Evolutionary conservation across 2,329 filamentous ascomycete genomes (phyloP).

Genomic region (Pseudohalonectria lignicola): DNA sequence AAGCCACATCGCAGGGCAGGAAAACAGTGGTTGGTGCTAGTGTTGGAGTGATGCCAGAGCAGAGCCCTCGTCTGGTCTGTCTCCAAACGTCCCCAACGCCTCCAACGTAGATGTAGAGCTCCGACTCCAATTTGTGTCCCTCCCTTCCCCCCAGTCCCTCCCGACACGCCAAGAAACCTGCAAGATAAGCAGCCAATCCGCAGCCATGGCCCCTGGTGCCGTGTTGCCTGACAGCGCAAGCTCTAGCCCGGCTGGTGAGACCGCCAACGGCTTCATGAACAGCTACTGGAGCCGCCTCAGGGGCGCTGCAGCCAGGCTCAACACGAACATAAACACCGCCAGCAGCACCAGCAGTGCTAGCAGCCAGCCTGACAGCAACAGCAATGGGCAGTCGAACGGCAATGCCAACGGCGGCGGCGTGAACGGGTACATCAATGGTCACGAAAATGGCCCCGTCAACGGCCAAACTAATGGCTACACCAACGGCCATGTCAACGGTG

Average conservation of each 20-base stretch:
- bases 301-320: neutral
- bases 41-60: neutral
- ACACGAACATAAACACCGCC: neutral
- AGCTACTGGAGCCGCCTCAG: slow-evolving; percentile 4
- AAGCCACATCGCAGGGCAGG: slow-evolving; percentile 8
- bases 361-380: slow-evolving; percentile 1
- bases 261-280: slow-evolving; percentile 12
- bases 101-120: neutral
- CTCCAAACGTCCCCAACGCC: neutral
- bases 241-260: slow-evolving; percentile 15
- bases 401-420: slow-evolving; percentile 10
- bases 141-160: neutral
- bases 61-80: neutral
- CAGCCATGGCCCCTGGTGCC: slow-evolving; percentile 17
- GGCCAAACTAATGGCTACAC: slow-evolving; percentile 7
- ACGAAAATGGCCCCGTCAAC: slow-evolving; percentile 14
- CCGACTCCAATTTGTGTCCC: neutral
- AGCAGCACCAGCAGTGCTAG: no score
- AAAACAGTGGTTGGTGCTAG: slow-evolving; percentile 1
- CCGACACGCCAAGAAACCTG: slow-evolving; percentile 3
- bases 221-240: slow-evolving; percentile 16
- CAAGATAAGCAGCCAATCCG: neutral
- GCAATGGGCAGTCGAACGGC: slow-evolving; percentile 5
- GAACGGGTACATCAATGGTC: slow-evolving; percentile 13
- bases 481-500: slow-evolving; percentile 12